Base-by-base conservation (phyloP, 2,329 filamentous ascomycete species). In the Fusarium gaditjirri region DNA sequence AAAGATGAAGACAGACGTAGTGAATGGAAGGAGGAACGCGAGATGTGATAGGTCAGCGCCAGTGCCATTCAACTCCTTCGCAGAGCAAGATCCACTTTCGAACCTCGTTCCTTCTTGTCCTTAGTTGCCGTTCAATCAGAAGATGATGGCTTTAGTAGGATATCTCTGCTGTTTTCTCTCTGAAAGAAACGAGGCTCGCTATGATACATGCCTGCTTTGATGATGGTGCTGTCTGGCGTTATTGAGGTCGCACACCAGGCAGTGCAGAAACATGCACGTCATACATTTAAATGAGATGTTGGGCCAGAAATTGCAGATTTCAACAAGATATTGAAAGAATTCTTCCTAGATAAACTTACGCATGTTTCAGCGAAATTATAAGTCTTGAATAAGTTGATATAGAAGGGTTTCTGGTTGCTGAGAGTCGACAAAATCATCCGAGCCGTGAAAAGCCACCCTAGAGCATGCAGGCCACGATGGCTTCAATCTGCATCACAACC, bases 1-100 rank as follows among this genome's bases (percentile, higher is more conserved):
- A 31, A 35, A 41, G 52, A 68, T 50, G 49, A 29, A 57, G 53
- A 35, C 53, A 47, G 55, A 58, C 31, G 64, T 70, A 46, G 54
- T 54, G 67, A 55, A 50, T 44, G 31, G 43, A 42, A 59, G 42
- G 33, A 38, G 47, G 35, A 50, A 66, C 31, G 39, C 42, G 43
- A 57, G 19, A 41, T 39, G 17, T 62, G 47, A 72, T 59, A 62
- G 60, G 70, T 31, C 54, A 12, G 44, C 31, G 12, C 36, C 36
- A 65, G 59, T 38, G 43, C 27, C 36, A 46, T 64, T 25, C 36
- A 58, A 38, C 42, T 41, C 21, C 31, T 56, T 61, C n/a, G 19
- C 27, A 21, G 31, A 49, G 49, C 14, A 42, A 62, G 49, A 50
- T 68, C 65, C 65, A 56, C 42, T 46, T 33, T 50, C 43, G 25